phyloP scores from a whole-genome alignment of 2,329 filamentous ascomycete species.

The Proliferodiscus dingleyae region DNA sequence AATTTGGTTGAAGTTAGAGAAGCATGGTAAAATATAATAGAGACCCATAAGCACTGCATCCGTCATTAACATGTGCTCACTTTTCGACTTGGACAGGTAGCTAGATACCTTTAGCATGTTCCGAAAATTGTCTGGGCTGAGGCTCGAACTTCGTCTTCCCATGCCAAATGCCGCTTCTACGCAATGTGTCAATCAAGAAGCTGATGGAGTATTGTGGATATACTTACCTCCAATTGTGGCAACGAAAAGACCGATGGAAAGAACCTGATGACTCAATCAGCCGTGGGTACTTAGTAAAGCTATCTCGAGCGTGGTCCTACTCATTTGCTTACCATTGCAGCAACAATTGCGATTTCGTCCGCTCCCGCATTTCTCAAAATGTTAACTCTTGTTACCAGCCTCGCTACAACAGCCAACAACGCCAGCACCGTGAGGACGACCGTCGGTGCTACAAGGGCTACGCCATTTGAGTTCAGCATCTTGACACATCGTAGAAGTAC shows the following conservation, averaged over 20 bases:
- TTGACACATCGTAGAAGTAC: background rate
- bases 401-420: constrained; percentile 4
- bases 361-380: constrained; percentile 13
- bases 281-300: background rate
- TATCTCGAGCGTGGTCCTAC: background rate
- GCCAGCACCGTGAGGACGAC: constrained; percentile 10
- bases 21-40: constrained; percentile 34
- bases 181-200: constrained; percentile 4
- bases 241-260: constrained; percentile 5
- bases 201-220: background rate
- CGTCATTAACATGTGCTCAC: constrained; percentile 6
- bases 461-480: background rate
- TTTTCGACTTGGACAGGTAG: background rate
- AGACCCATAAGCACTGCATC: constrained; percentile 29
- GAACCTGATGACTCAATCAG: constrained; percentile 1
- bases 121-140: constrained; percentile 15
- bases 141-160: constrained; percentile 20
- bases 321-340: constrained; percentile 18
- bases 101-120: constrained; percentile 24
- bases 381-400: constrained; percentile 14
- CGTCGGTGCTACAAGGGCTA: background rate
- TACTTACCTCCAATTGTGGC: constrained; percentile 3
- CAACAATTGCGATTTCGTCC: constrained; percentile 17
- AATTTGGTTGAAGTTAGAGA: constrained; percentile 33
- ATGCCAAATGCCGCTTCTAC: constrained; percentile 25